These are phyloP conservation scores for Penicillium angulare DNA, from an alignment of 495 filamentous ascomycete genomes.

Conservation along the genomic window DNA sequence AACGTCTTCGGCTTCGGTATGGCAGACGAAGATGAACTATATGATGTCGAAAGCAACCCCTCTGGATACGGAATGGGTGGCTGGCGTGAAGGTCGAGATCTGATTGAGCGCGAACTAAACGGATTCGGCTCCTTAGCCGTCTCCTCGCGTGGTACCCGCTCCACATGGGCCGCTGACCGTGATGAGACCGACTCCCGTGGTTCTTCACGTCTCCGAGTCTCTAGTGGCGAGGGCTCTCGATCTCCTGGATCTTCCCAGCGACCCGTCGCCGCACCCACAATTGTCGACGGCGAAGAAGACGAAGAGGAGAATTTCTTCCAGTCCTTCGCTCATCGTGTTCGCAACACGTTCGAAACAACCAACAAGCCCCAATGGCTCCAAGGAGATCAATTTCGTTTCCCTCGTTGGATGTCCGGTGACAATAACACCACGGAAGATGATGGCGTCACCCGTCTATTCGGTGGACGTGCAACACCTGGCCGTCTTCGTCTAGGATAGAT, in stretches of 20 bases:
- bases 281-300: constrained; percentile 53
- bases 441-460: constrained; percentile 52
- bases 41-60: constrained; percentile 62
- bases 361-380: constrained; percentile 79
- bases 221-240: constrained; percentile 25
- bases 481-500: constrained; percentile 36
- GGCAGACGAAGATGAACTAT: constrained; percentile 63
- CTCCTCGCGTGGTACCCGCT: constrained; percentile 33
- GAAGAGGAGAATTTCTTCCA: constrained; percentile 82
- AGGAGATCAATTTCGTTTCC: constrained; percentile 66
- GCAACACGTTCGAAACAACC: constrained; percentile 85
- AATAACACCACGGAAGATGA: constrained; percentile 37
- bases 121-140: constrained; percentile 55
- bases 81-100: constrained; percentile 90
- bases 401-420: constrained; percentile 71
- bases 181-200: constrained; percentile 24
- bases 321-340: constrained; percentile 77
- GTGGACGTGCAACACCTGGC: constrained; percentile 52
- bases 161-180: constrained; percentile 27
- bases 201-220: constrained; percentile 32
- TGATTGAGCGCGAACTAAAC: constrained; percentile 86
- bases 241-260: constrained; percentile 30
- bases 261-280: constrained; percentile 26
- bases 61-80: constrained; percentile 71
- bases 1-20: constrained; percentile 74